Percentiles rank a stretch among this genome's conserved stretches.
phyloP scores from a whole-genome alignment of 1,284 basidiomycete species.

The Irpex rosettiformis region DNA sequence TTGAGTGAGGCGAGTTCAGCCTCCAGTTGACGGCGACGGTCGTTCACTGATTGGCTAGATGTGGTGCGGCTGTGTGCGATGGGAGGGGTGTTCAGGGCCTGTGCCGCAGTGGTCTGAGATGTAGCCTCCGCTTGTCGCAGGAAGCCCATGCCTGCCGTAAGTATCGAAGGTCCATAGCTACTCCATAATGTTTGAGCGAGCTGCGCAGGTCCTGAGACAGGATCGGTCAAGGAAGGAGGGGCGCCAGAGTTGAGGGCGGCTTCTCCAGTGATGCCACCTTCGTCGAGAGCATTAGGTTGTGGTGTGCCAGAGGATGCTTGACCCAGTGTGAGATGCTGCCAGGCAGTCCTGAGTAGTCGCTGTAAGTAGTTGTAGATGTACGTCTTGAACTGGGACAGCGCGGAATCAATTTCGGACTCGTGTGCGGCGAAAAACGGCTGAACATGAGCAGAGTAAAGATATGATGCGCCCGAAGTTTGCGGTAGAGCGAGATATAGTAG shows the following conservation, averaged over 20 bases:
- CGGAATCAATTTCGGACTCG: constrained; percentile 78
- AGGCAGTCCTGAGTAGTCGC: constrained; percentile 53
- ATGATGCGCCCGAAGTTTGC: constrained; percentile 81
- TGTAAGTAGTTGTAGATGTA: constrained; percentile 64
- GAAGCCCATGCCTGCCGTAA: constrained; percentile 62
- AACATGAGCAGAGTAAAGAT: constrained; percentile 73
- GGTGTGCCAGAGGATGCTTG: constrained; percentile 25
- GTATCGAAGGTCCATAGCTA: constrained; percentile 68
- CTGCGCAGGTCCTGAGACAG: constrained; percentile 59
- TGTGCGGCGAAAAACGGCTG: constrained; percentile 77
- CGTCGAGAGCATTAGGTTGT: constrained; percentile 22
- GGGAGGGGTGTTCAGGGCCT: constrained; percentile 20
- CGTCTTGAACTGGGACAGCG: constrained; percentile 59
- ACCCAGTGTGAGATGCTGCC: constrained; percentile 53
- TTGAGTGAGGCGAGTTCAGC: constrained; percentile 51
- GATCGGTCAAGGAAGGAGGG: constrained; percentile 48
- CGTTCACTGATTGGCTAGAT: constrained; percentile 33
- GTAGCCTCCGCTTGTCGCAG: constrained; percentile 41
- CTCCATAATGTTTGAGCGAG: constrained; percentile 65
- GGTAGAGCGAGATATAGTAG: constrained; percentile 90
- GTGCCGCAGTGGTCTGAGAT: constrained; percentile 10
- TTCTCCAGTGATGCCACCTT: constrained; percentile 21
- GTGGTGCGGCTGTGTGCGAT: constrained; percentile 16
- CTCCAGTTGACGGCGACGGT: constrained; percentile 51
- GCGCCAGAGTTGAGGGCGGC: constrained; percentile 31